Evolutionary conservation across 305 asterid species (phyloP).

Genomic region (Andrographis paniculata): DNA sequence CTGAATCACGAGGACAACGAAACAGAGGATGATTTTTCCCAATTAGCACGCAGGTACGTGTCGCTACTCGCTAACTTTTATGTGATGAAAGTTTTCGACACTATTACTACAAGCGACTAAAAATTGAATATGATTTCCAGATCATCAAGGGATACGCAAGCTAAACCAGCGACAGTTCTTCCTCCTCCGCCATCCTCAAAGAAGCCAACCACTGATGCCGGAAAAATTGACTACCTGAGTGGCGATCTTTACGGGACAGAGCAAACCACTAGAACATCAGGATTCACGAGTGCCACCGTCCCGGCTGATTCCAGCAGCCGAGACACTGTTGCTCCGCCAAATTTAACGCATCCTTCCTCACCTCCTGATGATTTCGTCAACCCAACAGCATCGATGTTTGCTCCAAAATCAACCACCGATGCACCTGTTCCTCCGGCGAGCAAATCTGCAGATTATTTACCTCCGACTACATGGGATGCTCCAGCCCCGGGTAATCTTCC

Average conservation of each 20-base stretch:
- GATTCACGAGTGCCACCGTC: constrained; percentile 28
- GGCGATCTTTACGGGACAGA: constrained; percentile 68
- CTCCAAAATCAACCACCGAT: constrained; percentile 30
- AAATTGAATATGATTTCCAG: constrained; percentile 29
- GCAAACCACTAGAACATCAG: constrained; percentile 35
- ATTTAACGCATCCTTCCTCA: constrained; percentile 37
- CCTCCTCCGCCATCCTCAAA: constrained; percentile 82
- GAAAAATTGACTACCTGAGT: constrained; percentile 70
- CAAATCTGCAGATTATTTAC: constrained; percentile 49
- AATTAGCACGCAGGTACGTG: constrained; percentile 68
- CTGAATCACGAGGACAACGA: constrained; percentile 85
- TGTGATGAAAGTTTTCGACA: background rate
- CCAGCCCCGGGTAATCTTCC: constrained; percentile 43
- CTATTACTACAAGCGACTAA: background rate
- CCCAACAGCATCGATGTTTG: constrained; percentile 38
- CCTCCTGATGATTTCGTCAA: constrained; percentile 40
- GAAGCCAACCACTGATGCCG: constrained; percentile 40
- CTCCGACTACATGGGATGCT: no score
- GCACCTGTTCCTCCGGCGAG: constrained; percentile 29
- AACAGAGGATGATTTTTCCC: constrained; percentile 79
- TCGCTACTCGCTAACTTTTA: background rate
- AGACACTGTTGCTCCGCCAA: constrained; percentile 30
- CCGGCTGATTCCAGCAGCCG: constrained; percentile 34
- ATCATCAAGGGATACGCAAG: constrained; percentile 62
- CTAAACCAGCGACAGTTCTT: constrained; percentile 36